phyloP scores from a whole-genome alignment of 805 yeast genomes.

The Yarrowia sp. region DNA sequence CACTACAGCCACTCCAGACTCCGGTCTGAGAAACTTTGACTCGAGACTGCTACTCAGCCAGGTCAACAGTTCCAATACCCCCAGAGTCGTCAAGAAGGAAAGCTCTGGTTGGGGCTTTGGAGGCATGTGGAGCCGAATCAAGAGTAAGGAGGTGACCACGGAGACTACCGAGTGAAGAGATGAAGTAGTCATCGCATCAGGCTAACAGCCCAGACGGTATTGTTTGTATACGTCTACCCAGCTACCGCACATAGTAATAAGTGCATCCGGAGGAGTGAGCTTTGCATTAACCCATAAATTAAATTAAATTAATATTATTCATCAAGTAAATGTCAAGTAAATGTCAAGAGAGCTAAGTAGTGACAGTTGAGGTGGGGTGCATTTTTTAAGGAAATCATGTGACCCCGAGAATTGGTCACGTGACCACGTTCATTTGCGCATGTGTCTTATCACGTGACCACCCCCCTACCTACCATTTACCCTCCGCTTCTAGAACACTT shows the following conservation, averaged over 20 bases:
- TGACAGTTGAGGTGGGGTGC: too few species aligned
- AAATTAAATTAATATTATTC: constrained; percentile 11
- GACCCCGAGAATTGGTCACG: background rate
- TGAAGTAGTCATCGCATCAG: too few species aligned
- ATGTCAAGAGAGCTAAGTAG: too few species aligned
- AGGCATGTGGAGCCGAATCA: constrained; percentile 22
- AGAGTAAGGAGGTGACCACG: constrained; percentile 7
- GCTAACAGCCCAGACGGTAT: background rate
- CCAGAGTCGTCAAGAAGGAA: constrained; percentile 9
- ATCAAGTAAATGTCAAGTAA: background rate
- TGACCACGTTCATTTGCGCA: too few species aligned
- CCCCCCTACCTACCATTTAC: too few species aligned
- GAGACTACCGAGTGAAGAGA: background rate
- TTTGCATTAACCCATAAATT: constrained; percentile 9
- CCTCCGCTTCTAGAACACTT: background rate
- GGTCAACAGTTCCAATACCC: constrained; percentile 1
- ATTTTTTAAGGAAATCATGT: background rate
- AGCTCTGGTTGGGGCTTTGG: constrained; percentile 35
- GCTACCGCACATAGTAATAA: background rate
- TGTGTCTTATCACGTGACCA: too few species aligned
- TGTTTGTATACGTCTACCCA: background rate
- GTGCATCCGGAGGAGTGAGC: constrained; percentile 17
- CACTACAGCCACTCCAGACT: constrained; percentile 21
- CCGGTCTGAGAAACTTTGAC: constrained; percentile 8
- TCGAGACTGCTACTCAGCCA: constrained; percentile 11